A percentile compares a stretch with the other conserved stretches of the same genome.
Conservation (phyloP, 2,329 filamentous ascomycete genomes). For the Scedosporium aurantiacum region DNA sequence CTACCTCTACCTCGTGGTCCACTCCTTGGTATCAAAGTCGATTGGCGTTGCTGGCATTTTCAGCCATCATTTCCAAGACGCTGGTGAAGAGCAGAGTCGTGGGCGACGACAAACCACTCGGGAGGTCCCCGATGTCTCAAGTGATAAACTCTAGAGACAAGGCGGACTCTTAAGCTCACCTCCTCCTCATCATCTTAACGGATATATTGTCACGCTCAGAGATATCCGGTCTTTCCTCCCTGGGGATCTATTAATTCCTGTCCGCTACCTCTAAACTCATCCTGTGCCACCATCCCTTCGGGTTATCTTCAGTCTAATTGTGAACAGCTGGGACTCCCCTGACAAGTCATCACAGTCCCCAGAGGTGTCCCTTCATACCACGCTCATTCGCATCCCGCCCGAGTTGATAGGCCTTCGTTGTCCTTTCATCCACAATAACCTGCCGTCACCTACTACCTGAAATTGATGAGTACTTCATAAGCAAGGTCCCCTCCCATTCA, state of each 20-base stretch:
- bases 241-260: neutral
- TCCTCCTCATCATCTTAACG: neutral
- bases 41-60: neutral
- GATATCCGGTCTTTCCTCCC: neutral
- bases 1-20: no score
- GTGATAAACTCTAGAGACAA: neutral
- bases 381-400: neutral
- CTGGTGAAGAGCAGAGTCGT: neutral
- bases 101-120: neutral
- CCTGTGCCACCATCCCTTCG: neutral
- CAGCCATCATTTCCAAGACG: conserved; percentile 1
- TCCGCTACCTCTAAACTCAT: neutral
- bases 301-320: neutral
- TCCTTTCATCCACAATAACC: neutral
- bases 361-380: neutral
- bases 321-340: neutral
- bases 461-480: neutral
- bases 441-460: neutral
- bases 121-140: conserved; percentile 1
- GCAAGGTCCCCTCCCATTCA: neutral
- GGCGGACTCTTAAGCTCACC: neutral
- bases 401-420: neutral
- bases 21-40: neutral
- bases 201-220: neutral
- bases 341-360: neutral